Evolutionary conservation across 2,329 filamentous ascomycete species (phyloP), one percentile per base, ranked within the genome.

Genomic region (Sporothrix sp.): DNA sequence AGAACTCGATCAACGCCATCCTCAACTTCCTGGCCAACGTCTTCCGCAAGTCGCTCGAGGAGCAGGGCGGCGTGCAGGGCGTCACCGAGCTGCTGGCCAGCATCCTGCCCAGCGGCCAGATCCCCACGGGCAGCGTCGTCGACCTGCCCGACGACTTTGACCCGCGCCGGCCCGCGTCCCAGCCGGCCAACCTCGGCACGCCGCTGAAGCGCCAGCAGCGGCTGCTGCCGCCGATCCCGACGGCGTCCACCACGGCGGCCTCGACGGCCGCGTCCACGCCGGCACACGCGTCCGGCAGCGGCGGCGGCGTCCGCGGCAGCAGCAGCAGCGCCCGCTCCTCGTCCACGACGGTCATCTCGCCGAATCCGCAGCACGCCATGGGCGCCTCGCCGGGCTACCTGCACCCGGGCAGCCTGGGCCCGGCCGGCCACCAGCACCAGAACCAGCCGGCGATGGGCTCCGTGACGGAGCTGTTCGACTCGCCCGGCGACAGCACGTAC

Each of bases 1-100:
- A 98, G 64, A 95, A 91, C 63, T 96, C 91, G 0, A 97, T 98
- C 67, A 97, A 96, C 62, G 91, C 91, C n/a, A 97, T 98, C 55
- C 76, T 98, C 37, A 95, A 90, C 45, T 97, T 98, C 66, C 76
- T 98, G 18, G 93, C 91, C 40, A 97, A 94, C 11, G 91, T 98
- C 37, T 98, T 97, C 68, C 85, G 95, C 56, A 85, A 94, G 61
- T 95, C 88, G 56, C 70, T 98, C 45, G 90, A 96, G 63, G 87
- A 90, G 32, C 85, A 91, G 59, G 82, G 82, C 28, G 78, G 79
- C 16, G 74, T 79, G 1, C 81, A 87, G 61, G 91, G 87, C 54
- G 78, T 97, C 37, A 82, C 85, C 51, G 90, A 94, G 58, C 84
- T 95, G 62, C 86, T 97, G 62, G 81, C 82, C 4, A 84, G 81